phyloP scores from a whole-genome alignment of 2,329 filamentous ascomycete species.

The Aureobasidium sp. region DNA sequence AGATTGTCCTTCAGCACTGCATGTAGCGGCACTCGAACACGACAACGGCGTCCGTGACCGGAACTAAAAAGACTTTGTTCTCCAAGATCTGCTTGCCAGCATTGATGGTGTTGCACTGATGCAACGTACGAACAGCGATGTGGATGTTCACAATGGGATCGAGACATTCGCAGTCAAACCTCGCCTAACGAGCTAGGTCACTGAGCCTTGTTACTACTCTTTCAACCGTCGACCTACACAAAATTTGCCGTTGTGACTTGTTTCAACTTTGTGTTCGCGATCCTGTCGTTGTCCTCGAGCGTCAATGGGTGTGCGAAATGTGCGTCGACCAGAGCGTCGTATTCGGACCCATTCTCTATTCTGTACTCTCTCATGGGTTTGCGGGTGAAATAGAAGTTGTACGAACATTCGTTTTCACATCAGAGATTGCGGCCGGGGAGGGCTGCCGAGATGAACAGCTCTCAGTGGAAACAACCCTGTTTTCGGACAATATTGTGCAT shows the following conservation, averaged over 20 bases:
- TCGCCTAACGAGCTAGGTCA: not conserved
- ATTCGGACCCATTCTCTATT: too few species aligned
- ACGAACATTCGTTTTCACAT: too few species aligned
- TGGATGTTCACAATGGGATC: too few species aligned
- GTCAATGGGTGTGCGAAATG: too few species aligned
- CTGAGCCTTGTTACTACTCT: not conserved
- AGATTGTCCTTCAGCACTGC: conserved; percentile 37
- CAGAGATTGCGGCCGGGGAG: too few species aligned
- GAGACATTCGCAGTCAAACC: too few species aligned
- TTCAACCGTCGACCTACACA: not conserved
- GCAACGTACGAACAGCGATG: not conserved
- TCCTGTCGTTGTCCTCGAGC: not conserved
- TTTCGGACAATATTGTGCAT: not conserved
- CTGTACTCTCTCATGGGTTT: too few species aligned
- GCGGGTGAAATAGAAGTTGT: too few species aligned
- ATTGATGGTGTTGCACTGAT: not conserved
- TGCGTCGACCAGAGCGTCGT: too few species aligned
- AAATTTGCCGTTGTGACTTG: not conserved
- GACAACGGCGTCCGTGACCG: not conserved
- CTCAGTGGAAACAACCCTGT: too few species aligned
- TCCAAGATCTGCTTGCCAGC: not conserved
- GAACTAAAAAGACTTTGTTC: not conserved
- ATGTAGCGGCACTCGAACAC: not conserved
- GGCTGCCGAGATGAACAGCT: too few species aligned
- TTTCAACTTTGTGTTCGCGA: not conserved